These are phyloP conservation scores for Penstemon eatonii DNA, from an alignment of 257 asterid genomes.

Conservation along the genomic window DNA sequence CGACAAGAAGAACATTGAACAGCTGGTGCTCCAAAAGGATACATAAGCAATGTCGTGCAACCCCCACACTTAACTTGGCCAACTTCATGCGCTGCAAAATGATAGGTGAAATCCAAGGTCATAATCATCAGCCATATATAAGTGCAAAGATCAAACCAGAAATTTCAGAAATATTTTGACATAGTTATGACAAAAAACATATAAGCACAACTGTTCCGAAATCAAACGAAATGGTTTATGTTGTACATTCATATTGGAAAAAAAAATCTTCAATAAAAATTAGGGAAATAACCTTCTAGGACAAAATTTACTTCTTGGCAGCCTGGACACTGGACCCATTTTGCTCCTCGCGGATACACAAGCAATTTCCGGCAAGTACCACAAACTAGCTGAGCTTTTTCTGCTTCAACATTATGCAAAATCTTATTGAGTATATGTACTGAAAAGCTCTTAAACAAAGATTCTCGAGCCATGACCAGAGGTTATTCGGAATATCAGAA, in stretches of 20 bases:
- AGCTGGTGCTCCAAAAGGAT: conserved; percentile 70
- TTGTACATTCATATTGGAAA: conserved; percentile 3
- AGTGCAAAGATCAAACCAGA: not conserved
- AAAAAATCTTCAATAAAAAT: conserved; percentile 7
- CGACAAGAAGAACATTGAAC: conserved; percentile 81
- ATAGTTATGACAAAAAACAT: not conserved
- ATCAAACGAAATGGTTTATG: not conserved
- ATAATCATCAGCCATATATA: not conserved
- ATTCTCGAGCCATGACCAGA: not conserved
- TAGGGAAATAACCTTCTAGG: conserved; percentile 65
- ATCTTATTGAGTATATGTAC: conserved; percentile 10
- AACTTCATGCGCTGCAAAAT: conserved; percentile 67
- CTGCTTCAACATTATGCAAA: conserved; percentile 42
- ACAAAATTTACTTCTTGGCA: conserved; percentile 82
- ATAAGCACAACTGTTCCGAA: not conserved
- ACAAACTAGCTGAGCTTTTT: conserved; percentile 82
- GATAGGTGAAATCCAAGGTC: not conserved
- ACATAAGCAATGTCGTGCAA: conserved; percentile 79
- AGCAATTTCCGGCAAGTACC: conserved; percentile 78
- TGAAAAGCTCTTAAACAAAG: conserved; percentile 1
- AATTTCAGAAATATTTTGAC: not conserved
- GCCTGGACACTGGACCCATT: conserved; percentile 74
- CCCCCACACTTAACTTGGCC: conserved; percentile 88
- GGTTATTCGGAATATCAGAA: not conserved
- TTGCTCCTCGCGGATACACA: conserved; percentile 75